Evolutionary conservation across 2,329 filamentous ascomycete species (phyloP).

Genomic region (Colletotrichum chrysophilum): DNA sequence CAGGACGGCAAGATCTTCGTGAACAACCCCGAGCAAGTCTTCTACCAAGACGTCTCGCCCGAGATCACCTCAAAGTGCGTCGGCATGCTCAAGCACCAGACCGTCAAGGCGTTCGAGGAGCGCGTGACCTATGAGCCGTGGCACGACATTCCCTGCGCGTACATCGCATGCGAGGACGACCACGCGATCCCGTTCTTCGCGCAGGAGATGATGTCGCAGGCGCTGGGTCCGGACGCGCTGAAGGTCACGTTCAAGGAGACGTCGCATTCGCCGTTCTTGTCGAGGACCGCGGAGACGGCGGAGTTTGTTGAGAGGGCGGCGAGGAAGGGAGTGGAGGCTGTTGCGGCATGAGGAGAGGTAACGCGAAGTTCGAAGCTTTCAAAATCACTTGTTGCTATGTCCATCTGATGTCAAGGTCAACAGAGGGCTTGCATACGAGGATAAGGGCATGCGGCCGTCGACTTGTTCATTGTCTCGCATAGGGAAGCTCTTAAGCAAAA

Average conservation of each 20-base stretch:
- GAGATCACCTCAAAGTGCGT: conserved; percentile 2
- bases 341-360: background rate
- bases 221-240: background rate
- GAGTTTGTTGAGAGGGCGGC: background rate
- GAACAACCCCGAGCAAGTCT: conserved; percentile 5
- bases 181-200: conserved; percentile 23
- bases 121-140: conserved; percentile 28
- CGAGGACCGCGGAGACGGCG: background rate
- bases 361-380: no score
- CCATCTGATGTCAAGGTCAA: no score
- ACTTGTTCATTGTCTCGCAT: no score
- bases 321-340: background rate
- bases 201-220: conserved; percentile 23
- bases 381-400: no score
- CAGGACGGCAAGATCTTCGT: background rate
- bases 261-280: conserved; percentile 12
- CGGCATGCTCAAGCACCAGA: background rate
- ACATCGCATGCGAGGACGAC: conserved; percentile 28
- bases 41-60: conserved; percentile 27
- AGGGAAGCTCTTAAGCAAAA: no score
- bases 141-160: conserved; percentile 28
- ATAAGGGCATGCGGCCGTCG: no score
- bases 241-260: background rate
- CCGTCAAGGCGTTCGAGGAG: conserved; percentile 21
- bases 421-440: no score